Percentiles rank a stretch among this genome's conserved stretches.
phyloP scores from a whole-genome alignment of 2,329 filamentous ascomycete species.

The Ophiostoma sp. region DNA sequence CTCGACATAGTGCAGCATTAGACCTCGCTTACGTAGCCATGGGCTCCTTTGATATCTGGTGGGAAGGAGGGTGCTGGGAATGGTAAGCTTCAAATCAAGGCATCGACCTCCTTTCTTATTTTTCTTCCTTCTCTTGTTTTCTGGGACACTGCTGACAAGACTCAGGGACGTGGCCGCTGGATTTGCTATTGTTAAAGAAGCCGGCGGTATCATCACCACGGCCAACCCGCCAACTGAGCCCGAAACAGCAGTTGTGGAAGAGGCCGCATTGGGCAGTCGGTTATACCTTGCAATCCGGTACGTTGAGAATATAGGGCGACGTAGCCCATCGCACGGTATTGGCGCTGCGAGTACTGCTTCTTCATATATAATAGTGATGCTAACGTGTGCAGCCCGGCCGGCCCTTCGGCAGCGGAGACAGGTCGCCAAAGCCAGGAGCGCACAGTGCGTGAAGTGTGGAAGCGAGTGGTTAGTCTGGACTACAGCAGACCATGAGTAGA shows the following conservation, averaged over 20 bases:
- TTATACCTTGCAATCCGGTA: conserved; percentile 1
- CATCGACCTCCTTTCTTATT: not conserved
- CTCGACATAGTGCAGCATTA: conserved; percentile 55
- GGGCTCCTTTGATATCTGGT: conserved; percentile 75
- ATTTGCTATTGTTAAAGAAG: conserved; percentile 66
- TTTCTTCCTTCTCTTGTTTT: too few species aligned
- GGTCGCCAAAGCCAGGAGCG: conserved; percentile 63
- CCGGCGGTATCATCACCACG: conserved; percentile 67
- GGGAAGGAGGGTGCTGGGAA: conserved; percentile 78
- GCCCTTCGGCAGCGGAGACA: conserved; percentile 55
- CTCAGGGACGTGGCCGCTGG: conserved; percentile 63
- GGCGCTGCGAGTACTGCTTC: not conserved
- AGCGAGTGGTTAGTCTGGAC: conserved; percentile 59
- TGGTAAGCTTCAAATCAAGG: conserved; percentile 41
- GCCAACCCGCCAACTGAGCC: conserved; percentile 54
- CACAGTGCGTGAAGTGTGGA: conserved; percentile 68
- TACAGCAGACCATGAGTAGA: conserved; percentile 40
- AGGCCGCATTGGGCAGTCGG: not conserved
- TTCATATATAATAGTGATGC: not conserved
- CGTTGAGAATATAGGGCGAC: not conserved
- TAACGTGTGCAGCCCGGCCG: conserved; percentile 45
- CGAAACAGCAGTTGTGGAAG: not conserved
- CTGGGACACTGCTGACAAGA: not conserved
- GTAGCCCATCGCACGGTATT: not conserved
- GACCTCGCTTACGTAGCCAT: conserved; percentile 71